A percentile compares a stretch with the other conserved stretches of the same genome.
Conservation (phyloP, 148 eudicot species). For the Nyssa sinensis region DNA sequence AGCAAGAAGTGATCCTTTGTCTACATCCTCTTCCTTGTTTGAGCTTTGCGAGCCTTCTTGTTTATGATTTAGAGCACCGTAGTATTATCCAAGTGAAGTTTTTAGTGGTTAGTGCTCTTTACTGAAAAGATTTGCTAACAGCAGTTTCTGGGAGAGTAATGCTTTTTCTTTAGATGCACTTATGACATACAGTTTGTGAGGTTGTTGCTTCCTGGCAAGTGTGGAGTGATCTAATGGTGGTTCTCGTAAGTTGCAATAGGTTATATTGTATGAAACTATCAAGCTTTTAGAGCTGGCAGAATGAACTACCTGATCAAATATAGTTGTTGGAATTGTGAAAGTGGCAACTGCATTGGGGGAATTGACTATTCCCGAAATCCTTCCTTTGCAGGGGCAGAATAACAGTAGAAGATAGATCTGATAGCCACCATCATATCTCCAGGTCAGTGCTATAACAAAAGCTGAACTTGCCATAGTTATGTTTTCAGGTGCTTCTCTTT, state of each 20-base stretch:
- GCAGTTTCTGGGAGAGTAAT: background rate
- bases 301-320: constrained; percentile 81
- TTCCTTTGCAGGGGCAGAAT: constrained; percentile 95
- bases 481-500: background rate
- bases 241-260: too few relatives aligned
- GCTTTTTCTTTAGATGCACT: background rate
- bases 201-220: background rate
- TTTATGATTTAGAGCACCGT: too few relatives aligned
- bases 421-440: constrained; percentile 18
- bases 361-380: constrained; percentile 92
- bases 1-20: too few relatives aligned
- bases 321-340: constrained; percentile 83
- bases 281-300: too few relatives aligned
- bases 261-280: too few relatives aligned
- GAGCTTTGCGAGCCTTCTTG: background rate
- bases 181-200: background rate
- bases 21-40: background rate
- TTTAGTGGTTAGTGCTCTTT: background rate
- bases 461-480: background rate
- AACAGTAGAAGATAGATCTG: constrained; percentile 86
- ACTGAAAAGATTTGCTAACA: background rate
- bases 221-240: background rate
- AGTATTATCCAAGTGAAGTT: background rate
- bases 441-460: background rate
- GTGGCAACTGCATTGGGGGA: constrained; percentile 91